Base-by-base conservation (phyloP, 2,329 filamentous ascomycete genomes). In the Lasiodiplodia hormozganensis region DNA sequence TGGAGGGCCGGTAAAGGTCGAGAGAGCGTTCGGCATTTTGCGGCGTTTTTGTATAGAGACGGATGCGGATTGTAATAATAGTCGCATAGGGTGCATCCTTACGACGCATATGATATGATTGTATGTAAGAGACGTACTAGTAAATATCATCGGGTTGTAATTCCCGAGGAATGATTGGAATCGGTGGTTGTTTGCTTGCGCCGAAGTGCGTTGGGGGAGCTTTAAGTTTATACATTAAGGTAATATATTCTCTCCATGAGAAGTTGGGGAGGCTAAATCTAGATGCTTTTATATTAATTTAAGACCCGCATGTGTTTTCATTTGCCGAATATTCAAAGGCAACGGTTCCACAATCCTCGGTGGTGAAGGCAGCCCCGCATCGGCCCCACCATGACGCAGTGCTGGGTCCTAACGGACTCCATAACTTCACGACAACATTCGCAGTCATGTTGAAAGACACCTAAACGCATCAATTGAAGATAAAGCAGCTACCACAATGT, bases 1-100 rank as follows among this genome's bases (percentile, higher is more conserved):
- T 79, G 25, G 77, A 80, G 67, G 77, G 67, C 4, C 58, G 77
- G 5, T 58, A 38, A 53, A 8, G 8, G 7, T n/a, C 8, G 18
- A 28, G 38, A 11, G 40, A 34, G 28, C 4, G 18, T n/a, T 51
- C 6, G 12, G 10, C 23, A 28, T 28, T 31, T 34, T 51, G 43
- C 11, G 14, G 23, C 18, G 11, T 21, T 23, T 21, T 25, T 52
- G 60, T 64, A 62, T 62, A 64, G n/a, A 58, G 5, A 18, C 16
- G 12, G 25, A 5, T 21, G 28, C 18, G 11, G 16, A 52, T 51
- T 52, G 47, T 64, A 64, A 64, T 64, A 28, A 62, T 23, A n/a
- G 5, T 6, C 38, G 28, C 12, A 18, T 28, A 25, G 18, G 34
- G n/a, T 12, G 25, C 10, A 11, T 12, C 14, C 16, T 1, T 36